Percentiles rank a stretch among this genome's conserved stretches.
Evolutionary conservation across 768 basidiomycete species (phyloP).

Genomic region (Chalciporus chontae): DNA sequence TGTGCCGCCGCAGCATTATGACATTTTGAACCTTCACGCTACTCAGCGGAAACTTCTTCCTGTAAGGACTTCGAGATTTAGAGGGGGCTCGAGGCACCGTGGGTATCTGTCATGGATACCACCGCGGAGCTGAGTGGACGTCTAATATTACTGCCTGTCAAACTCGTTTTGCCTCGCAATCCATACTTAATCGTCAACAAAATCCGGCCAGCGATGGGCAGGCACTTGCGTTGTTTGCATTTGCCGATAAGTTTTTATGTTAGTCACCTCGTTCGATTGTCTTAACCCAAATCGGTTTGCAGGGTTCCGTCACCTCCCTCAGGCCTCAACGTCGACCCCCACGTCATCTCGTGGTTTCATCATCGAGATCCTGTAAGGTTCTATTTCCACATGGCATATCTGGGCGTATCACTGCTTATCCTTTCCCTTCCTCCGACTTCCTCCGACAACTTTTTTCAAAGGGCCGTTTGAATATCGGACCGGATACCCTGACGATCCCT

Average conservation of each 20-base stretch:
- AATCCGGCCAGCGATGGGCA: conserved; percentile 19
- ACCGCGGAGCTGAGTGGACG: conserved; percentile 25
- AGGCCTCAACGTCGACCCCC: conserved; percentile 22
- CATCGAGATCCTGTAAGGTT: conserved; percentile 8
- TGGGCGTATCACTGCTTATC: conserved; percentile 18
- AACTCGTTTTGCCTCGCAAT: conserved; percentile 18
- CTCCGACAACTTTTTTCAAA: conserved; percentile 14
- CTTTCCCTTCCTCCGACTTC: conserved; percentile 20
- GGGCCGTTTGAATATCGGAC: conserved; percentile 18
- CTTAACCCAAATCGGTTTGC: not conserved
- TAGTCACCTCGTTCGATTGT: not conserved
- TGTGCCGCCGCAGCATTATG: not conserved
- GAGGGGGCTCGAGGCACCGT: conserved; percentile 22
- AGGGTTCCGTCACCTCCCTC: conserved; percentile 5
- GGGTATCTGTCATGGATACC: conserved; percentile 28
- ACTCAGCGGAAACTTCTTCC: not conserved
- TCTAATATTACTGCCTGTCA: conserved; percentile 6
- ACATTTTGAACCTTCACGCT: not conserved
- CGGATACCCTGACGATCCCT: conserved; percentile 32
- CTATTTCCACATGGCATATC: conserved; percentile 8
- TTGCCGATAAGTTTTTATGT: conserved; percentile 1
- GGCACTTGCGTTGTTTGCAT: not conserved
- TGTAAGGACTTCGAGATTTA: not conserved
- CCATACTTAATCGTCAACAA: conserved; percentile 15
- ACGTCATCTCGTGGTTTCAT: conserved; percentile 14